Percentiles rank a stretch among this genome's conserved stretches.
Evolutionary conservation across 176 grass and related monocot species (phyloP).

Genomic region (Saccharum officinarum): DNA sequence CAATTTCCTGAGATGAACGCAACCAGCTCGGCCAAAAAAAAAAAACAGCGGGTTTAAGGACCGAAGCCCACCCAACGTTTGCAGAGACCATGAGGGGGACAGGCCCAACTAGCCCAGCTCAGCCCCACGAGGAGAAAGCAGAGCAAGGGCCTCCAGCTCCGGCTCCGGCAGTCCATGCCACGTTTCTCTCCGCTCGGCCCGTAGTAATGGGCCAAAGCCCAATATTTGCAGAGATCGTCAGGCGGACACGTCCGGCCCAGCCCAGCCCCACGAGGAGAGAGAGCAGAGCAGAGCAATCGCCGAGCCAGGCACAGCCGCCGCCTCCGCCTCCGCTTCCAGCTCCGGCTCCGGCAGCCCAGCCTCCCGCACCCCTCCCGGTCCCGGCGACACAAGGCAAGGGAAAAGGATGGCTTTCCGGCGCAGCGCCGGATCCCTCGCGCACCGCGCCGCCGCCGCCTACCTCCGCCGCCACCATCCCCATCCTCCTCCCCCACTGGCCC

Average conservation of each 20-base stretch:
- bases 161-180: no score
- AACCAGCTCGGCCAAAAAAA: no score
- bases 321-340: neutral
- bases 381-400: neutral
- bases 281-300: neutral
- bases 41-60: no score
- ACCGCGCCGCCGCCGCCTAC: conserved; percentile 24
- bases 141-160: no score
- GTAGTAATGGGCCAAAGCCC: neutral
- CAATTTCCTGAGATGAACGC: no score
- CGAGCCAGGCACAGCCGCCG: neutral
- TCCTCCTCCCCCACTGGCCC: neutral
- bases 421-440: conserved; percentile 17
- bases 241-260: neutral
- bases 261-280: neutral
- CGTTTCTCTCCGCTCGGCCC: no score
- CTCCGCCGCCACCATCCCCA: conserved; percentile 1
- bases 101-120: no score
- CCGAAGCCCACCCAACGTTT: no score
- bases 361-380: neutral
- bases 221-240: neutral
- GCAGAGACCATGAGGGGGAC: no score
- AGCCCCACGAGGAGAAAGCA: no score
- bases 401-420: conserved; percentile 37
- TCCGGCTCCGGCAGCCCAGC: neutral